Conservation (phyloP, 2,329 filamentous ascomycete genomes). For the Polytolypa hystricis region DNA sequence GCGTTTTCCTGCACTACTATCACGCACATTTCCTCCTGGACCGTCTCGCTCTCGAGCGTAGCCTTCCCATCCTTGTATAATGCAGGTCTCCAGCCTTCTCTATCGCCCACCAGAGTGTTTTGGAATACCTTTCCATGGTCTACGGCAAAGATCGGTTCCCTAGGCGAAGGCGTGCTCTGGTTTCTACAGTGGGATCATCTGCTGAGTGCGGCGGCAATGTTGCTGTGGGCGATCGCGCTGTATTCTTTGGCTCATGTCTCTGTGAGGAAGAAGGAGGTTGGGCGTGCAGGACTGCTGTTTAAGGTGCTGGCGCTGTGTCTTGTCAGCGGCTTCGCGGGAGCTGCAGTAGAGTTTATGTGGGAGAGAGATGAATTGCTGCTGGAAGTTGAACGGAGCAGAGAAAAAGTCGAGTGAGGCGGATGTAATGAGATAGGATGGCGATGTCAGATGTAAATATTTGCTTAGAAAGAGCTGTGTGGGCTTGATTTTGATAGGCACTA, state of each 20-base stretch:
- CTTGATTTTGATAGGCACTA: no score
- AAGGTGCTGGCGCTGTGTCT: constrained; percentile 27
- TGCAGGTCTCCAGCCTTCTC: constrained; percentile 20
- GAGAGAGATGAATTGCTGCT: constrained; percentile 38
- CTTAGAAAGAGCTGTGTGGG: no score
- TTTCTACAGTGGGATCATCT: constrained; percentile 42
- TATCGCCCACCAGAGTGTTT: constrained; percentile 32
- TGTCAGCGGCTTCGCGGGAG: constrained; percentile 35
- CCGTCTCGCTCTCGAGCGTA: constrained; percentile 30
- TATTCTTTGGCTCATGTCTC: constrained; percentile 21
- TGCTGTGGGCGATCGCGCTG: constrained; percentile 37
- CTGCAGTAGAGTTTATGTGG: constrained; percentile 38
- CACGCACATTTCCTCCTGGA: constrained; percentile 31
- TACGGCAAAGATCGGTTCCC: constrained; percentile 18
- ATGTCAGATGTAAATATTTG: no score
- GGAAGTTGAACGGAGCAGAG: no score
- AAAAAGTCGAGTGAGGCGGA: no score
- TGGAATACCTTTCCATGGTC: constrained; percentile 24
- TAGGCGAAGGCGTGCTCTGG: constrained; percentile 33
- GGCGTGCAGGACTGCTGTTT: constrained; percentile 18
- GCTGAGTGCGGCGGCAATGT: constrained; percentile 30
- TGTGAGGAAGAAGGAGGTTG: constrained; percentile 13
- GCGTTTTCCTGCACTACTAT: constrained; percentile 29
- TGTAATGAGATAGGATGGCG: no score
- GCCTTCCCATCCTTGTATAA: constrained; percentile 26